Percentiles rank a stretch among this genome's conserved stretches.
Conservation (phyloP, 2,329 filamentous ascomycete genomes). For the Hypoxylon sp. region DNA sequence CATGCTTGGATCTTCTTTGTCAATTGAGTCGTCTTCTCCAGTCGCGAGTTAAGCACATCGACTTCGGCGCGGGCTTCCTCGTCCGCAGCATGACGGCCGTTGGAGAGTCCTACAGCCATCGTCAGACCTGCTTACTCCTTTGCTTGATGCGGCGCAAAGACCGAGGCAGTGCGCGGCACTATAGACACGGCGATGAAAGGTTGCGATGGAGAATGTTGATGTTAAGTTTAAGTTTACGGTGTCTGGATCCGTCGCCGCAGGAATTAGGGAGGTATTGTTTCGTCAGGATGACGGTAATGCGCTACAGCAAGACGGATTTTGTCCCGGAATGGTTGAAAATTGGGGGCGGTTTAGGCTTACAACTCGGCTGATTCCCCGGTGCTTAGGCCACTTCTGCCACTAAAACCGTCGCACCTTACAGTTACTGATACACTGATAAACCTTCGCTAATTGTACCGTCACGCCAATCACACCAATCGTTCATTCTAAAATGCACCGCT, state of each 20-base stretch:
- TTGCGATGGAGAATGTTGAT: slow-evolving; percentile 36
- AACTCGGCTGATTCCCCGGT: slow-evolving; percentile 30
- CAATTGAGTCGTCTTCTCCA: slow-evolving; percentile 93
- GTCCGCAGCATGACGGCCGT: slow-evolving; percentile 68
- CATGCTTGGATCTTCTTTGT: slow-evolving; percentile 97
- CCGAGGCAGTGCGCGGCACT: neutral
- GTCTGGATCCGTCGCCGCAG: slow-evolving; percentile 26
- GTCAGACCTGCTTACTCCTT: slow-evolving; percentile 57
- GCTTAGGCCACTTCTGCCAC: slow-evolving; percentile 29
- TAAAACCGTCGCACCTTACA: slow-evolving; percentile 11
- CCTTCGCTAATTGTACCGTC: slow-evolving; percentile 30
- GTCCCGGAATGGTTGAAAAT: slow-evolving; percentile 13
- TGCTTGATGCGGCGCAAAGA: slow-evolving; percentile 29
- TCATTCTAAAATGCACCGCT: slow-evolving; percentile 11
- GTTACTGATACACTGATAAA: slow-evolving; percentile 21
- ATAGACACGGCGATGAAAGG: neutral
- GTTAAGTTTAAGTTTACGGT: slow-evolving; percentile 38
- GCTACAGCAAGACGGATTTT: slow-evolving; percentile 8
- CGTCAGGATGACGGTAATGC: slow-evolving; percentile 25
- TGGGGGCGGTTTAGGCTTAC: slow-evolving; percentile 22
- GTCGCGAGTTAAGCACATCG: slow-evolving; percentile 77
- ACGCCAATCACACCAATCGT: slow-evolving; percentile 43
- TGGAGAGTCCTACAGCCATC: slow-evolving; percentile 68
- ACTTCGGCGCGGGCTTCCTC: slow-evolving; percentile 79
- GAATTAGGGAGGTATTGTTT: slow-evolving; percentile 15